Evolutionary conservation across 2,329 filamentous ascomycete genomes (phyloP), one percentile per base, ranked within the genome.

Genomic region (Clathrospora elynae): DNA sequence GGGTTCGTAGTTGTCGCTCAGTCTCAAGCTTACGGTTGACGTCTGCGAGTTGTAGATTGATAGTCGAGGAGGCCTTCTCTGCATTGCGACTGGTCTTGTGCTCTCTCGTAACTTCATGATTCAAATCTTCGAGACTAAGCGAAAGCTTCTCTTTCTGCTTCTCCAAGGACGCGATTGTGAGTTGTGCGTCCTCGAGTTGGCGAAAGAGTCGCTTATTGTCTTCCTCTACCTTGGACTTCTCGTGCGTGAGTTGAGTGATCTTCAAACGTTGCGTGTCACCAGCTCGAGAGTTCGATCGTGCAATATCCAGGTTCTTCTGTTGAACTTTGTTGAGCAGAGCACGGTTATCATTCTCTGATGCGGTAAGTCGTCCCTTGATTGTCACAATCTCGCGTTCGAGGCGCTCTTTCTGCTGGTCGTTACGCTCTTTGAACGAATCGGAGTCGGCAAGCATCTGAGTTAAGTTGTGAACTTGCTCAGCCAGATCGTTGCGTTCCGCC

Each of bases 321-420:
- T 97, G 92, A 12, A 99, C 79, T 71, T 97, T 97, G 74, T 96
- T 97, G 54, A 97, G 79, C n/a, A 99, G 76, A 4, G 90, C 86
- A 36, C 90, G 86, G 62, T 97, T 97, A 72, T 97, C 92, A 59
- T 97, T 96, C 68, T 99, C 92, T 0, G 92, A 97, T 16, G 92
- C 93, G 6, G 86, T 81, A 26, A 99, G 77, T 14, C 92, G 86
- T 47, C 91, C 91, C 68, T 93, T 95, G 56, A 96, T 82, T 1
- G 92, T 96, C 14, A 89, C 86, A 5, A 97, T 79, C 66, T 99
- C 93, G 14, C 90, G 83, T 68, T 97, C 91, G 30, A 96, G 78
- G 23, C 93, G 85, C 67, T 96, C 90, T 69, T 97, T 97, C 53
- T 91, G 87, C 64, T 96, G 90, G 60, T 97, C 93, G 59, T 95